Evolutionary conservation across 768 basidiomycete genomes (phyloP).

Genomic region (Leccinellum luteum): DNA sequence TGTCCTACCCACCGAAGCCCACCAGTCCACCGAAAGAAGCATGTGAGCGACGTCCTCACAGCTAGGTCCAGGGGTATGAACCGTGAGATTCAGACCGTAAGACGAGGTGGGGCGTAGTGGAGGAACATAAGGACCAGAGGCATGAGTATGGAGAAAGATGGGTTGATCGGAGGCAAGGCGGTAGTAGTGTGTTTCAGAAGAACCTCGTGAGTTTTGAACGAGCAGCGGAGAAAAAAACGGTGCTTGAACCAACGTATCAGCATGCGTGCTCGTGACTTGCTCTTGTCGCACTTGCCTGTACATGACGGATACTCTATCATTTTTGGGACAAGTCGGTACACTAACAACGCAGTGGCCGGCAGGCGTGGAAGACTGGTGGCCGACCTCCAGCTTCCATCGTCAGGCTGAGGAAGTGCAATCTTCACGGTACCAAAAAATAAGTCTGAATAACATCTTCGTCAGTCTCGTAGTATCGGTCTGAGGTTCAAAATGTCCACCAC

Average conservation of each 20-base stretch:
- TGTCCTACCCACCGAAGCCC: conserved; percentile 65
- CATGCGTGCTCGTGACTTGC: neutral
- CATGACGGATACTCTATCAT: conserved; percentile 24
- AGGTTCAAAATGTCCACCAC: conserved; percentile 11
- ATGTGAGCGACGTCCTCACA: conserved; percentile 45
- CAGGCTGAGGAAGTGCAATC: conserved; percentile 32
- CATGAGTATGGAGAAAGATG: conserved; percentile 61
- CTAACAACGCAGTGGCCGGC: conserved; percentile 58
- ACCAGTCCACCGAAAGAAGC: conserved; percentile 64
- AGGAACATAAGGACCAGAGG: conserved; percentile 61
- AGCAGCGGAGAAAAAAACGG: conserved; percentile 63
- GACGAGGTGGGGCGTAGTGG: conserved; percentile 10
- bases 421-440: conserved; percentile 36
- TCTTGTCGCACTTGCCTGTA: conserved; percentile 20
- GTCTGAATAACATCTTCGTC: conserved; percentile 31
- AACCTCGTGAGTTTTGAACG: conserved; percentile 52
- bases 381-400: conserved; percentile 36
- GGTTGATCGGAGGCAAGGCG: conserved; percentile 38
- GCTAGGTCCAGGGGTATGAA: conserved; percentile 53
- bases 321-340: conserved; percentile 53
- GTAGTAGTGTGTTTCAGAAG: conserved; percentile 65
- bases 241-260: conserved; percentile 37
- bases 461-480: conserved; percentile 3
- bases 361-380: conserved; percentile 53
- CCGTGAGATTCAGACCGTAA: conserved; percentile 49